Base-by-base conservation (phyloP, 2,329 filamentous ascomycete genomes). In the Diaporthe caulivora region DNA sequence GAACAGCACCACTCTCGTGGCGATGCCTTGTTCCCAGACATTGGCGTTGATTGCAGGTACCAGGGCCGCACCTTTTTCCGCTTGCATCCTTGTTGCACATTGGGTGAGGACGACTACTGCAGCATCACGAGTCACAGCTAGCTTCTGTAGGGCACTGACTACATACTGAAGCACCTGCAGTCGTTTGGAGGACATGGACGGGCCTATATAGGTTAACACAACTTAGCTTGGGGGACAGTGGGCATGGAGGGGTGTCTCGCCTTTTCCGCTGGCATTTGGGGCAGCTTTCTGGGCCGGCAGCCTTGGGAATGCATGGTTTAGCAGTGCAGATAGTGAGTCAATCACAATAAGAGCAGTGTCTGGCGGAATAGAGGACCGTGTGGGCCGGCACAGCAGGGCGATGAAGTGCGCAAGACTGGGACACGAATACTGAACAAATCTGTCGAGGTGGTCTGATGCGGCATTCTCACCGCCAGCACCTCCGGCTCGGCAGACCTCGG, bases 1-100 rank as follows among this genome's bases (percentile, higher is more conserved):
- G 81, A 97, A 97, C 44, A 98, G 82, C 31, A 93, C 92, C 75
- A 98, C 81, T 70, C 95, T 88, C 54, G 91, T 93, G 75, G 91
- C 90, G 49, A 98, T 86, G 42, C 91, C 92, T 76, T 90, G 91
- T 75, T 98, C 95, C 95, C 95, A 98, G 54, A 93, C 90, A 26
- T 87, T 87, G 18, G 93, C 92, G 72, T 92, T 92, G 75, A 98
- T 87, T 53, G 94, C 91, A 21, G 95, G 93, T 70, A 92, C 89
- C 64, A 98, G 85, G 15, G 92, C 89, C 18, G 95, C 93, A 76
- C 87, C 89, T 76, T 85, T 87, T 76, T 89, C 92, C 5, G 87
- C 86, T 75, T 93, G 91, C 83, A 97, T 92, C 77, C 92, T 93
- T n/a, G 94, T 97, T 54, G 92, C 93, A 74, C 93, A 94, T 80